A percentile compares a stretch with the other conserved stretches of the same genome.
These are phyloP conservation scores for Leccinum pachyderme DNA, from an alignment of 1,284 basidiomycete genomes.

Conservation along the genomic window DNA sequence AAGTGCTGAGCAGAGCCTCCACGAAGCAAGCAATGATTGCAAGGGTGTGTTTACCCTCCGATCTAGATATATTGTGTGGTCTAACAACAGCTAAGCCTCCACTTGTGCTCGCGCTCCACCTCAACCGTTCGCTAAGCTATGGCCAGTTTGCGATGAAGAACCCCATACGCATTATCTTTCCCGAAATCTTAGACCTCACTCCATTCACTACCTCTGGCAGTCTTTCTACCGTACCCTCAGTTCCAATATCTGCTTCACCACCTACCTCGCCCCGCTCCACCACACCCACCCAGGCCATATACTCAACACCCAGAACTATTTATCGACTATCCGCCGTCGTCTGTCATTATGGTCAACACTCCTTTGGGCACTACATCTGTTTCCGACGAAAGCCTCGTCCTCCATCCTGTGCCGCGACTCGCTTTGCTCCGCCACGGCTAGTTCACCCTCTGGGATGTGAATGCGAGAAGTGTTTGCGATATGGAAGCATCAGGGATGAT, in stretches of 20 bases:
- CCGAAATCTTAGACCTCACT: slow-evolving; percentile 83
- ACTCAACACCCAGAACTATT: slow-evolving; percentile 53
- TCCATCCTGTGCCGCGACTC: slow-evolving; percentile 30
- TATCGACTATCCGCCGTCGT: slow-evolving; percentile 83
- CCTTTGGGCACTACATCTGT: slow-evolving; percentile 89
- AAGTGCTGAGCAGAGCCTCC: slow-evolving; percentile 68
- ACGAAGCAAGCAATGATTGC: slow-evolving; percentile 89
- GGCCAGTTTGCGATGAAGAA: slow-evolving; percentile 81
- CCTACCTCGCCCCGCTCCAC: slow-evolving; percentile 43
- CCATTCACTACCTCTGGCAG: slow-evolving; percentile 77
- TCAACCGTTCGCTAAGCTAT: slow-evolving; percentile 82
- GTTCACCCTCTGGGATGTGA: slow-evolving; percentile 47
- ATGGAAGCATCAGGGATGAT: slow-evolving; percentile 44
- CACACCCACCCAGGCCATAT: slow-evolving; percentile 55
- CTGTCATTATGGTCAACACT: slow-evolving; percentile 87
- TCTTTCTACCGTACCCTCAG: slow-evolving; percentile 65
- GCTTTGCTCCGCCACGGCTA: slow-evolving; percentile 47
- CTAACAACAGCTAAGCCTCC: slow-evolving; percentile 59
- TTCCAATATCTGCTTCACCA: slow-evolving; percentile 62
- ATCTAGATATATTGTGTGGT: slow-evolving; percentile 6
- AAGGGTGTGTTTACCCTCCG: slow-evolving; percentile 46
- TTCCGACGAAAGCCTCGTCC: slow-evolving; percentile 77
- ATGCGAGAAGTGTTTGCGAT: slow-evolving; percentile 41
- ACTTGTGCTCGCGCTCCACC: slow-evolving; percentile 77
- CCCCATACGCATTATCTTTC: slow-evolving; percentile 74